These are phyloP conservation scores for Thraustochytrium striatum DNA, from an alignment of 352 stramenopile species.

Conservation along the genomic window DNA sequence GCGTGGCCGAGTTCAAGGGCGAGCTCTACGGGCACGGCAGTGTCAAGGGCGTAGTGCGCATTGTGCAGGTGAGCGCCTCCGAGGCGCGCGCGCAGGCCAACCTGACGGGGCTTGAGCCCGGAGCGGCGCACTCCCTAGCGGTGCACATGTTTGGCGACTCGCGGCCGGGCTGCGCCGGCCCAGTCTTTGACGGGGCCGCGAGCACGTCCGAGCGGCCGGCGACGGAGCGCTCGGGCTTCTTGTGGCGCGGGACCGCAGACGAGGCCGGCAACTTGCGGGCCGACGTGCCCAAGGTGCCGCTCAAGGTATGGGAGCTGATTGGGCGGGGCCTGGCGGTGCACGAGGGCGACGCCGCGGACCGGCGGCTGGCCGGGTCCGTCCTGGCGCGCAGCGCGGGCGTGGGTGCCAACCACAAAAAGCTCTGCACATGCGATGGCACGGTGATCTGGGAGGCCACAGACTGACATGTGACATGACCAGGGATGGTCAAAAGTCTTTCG, in stretches of 20 bases:
- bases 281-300: too few species aligned
- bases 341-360: not conserved
- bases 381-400: conserved; percentile 28
- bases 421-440: conserved; percentile 37
- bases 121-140: not conserved
- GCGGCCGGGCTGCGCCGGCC: too few species aligned
- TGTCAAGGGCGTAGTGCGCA: conserved; percentile 28
- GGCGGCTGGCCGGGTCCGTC: not conserved
- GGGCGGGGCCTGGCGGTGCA: conserved; percentile 31
- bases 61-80: conserved; percentile 3
- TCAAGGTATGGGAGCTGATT: conserved; percentile 43
- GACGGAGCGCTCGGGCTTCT: not conserved
- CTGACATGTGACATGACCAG: too few species aligned
- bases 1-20: conserved; percentile 17
- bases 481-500: too few species aligned
- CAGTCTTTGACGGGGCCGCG: not conserved
- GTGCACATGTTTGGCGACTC: conserved; percentile 16
- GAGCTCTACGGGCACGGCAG: conserved; percentile 15
- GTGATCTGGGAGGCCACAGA: conserved; percentile 45
- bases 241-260: too few species aligned
- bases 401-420: conserved; percentile 43
- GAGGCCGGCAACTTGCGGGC: too few species aligned
- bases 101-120: not conserved
- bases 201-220: not conserved
- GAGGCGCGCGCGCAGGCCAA: not conserved